Conservation (phyloP, 2,329 filamentous ascomycete genomes). For the Ceratocystis alfenasii region DNA sequence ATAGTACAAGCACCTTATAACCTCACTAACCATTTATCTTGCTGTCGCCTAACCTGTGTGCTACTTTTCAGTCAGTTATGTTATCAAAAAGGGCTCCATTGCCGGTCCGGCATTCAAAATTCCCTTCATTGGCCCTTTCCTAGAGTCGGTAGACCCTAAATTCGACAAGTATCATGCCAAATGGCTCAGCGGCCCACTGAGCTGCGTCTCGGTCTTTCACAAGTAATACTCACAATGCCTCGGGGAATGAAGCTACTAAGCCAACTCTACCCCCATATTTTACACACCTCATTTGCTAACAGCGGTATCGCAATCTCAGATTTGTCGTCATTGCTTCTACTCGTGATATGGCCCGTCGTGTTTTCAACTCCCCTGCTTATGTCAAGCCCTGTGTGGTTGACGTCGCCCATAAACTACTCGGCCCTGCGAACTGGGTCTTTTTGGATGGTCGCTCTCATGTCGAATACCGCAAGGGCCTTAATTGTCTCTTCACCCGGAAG, state of each 20-base stretch:
- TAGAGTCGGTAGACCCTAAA: constrained; percentile 81
- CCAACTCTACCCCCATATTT: neutral
- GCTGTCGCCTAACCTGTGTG: neutral
- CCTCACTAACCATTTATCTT: neutral
- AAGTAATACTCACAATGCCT: constrained; percentile 47
- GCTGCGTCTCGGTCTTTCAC: constrained; percentile 98
- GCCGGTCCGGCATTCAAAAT: constrained; percentile 63
- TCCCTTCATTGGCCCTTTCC: constrained; percentile 89
- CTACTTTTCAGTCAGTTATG: constrained; percentile 52
- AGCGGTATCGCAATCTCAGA: constrained; percentile 34
- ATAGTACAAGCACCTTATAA: neutral
- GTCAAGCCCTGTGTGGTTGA: constrained; percentile 97
- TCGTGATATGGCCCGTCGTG: constrained; percentile 88
- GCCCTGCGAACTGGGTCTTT: constrained; percentile 91
- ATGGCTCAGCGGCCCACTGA: constrained; percentile 82
- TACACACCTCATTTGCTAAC: neutral
- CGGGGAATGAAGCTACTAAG: too few relatives aligned
- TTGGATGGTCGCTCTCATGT: constrained; percentile 89
- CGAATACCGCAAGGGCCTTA: constrained; percentile 94
- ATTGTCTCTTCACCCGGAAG: constrained; percentile 83
- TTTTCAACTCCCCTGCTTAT: constrained; percentile 85
- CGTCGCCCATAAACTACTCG: constrained; percentile 82
- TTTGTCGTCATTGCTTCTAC: constrained; percentile 95
- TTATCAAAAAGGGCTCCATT: constrained; percentile 63
- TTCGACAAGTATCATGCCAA: constrained; percentile 86